Evolutionary conservation across 306 rosid species (phyloP).

Genomic region (Medicago truncatula): DNA sequence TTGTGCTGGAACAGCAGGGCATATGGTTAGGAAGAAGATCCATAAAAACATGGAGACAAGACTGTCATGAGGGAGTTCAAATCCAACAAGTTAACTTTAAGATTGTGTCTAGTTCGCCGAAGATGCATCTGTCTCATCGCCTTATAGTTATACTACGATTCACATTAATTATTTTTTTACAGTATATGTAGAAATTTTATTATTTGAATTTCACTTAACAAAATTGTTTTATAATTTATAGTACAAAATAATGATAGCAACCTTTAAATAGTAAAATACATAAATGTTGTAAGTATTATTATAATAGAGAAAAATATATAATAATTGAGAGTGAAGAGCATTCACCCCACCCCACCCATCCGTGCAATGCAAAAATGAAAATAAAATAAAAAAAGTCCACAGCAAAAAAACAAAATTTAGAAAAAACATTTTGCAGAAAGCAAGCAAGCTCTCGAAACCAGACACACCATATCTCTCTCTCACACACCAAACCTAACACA

Average conservation of each 20-base stretch:
- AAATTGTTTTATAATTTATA: no score
- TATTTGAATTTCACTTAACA: no score
- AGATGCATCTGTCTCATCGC: not conserved
- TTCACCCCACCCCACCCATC: conserved; percentile 63
- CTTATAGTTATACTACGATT: not conserved
- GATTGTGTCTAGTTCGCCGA: not conserved
- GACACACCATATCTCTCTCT: conserved; percentile 26
- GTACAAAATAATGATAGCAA: no score
- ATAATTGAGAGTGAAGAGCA: conserved; percentile 37
- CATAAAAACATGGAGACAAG: not conserved
- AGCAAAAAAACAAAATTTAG: conserved; percentile 36
- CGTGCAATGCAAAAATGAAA: conserved; percentile 58
- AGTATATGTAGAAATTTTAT: no score
- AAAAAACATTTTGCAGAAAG: conserved; percentile 38
- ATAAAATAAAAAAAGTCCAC: conserved; percentile 27
- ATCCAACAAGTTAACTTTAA: not conserved
- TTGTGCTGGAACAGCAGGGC: not conserved
- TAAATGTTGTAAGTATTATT: no score
- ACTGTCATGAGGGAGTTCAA: not conserved
- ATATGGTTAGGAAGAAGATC: conserved; percentile 6
- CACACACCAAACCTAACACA: not conserved
- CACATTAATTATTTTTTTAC: not conserved
- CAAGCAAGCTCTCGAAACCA: conserved; percentile 10
- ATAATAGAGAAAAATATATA: no score
- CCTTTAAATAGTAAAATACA: no score